These are phyloP conservation scores for Tagetes patula DNA, from an alignment of 129 eudicot genomes.

Conservation along the genomic window DNA sequence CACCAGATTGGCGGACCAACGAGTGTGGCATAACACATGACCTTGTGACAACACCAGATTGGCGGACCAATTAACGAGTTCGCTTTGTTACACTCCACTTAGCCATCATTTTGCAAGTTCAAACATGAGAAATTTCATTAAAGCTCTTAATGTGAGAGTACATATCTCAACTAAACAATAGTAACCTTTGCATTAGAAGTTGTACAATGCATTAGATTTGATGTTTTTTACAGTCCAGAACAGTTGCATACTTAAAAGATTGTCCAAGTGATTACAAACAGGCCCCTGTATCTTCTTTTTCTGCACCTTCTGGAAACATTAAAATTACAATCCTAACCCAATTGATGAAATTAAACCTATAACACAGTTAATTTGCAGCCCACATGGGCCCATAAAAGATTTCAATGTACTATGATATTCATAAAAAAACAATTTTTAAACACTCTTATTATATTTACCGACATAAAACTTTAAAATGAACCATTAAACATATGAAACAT, in stretches of 20 bases:
- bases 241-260: slow-evolving; percentile 1
- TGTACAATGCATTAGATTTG: slow-evolving; percentile 6
- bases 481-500: not conserved
- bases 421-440: not conserved
- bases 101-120: not conserved
- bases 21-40: no score
- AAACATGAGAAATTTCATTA: not conserved
- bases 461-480: no score
- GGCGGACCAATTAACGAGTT: no score
- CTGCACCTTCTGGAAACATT: not conserved
- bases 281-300: not conserved
- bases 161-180: not conserved
- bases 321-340: not conserved
- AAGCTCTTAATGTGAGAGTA: not conserved
- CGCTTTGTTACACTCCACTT: no score
- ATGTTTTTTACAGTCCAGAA: not conserved
- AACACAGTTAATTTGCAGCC: not conserved
- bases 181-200: not conserved
- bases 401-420: not conserved
- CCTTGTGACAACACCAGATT: no score
- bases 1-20: no score
- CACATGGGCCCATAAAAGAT: not conserved
- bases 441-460: not conserved
- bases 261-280: not conserved
- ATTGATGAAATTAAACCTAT: not conserved